Base-by-base conservation (phyloP, 495 filamentous ascomycete species). In the Xylaria telfairii region DNA sequence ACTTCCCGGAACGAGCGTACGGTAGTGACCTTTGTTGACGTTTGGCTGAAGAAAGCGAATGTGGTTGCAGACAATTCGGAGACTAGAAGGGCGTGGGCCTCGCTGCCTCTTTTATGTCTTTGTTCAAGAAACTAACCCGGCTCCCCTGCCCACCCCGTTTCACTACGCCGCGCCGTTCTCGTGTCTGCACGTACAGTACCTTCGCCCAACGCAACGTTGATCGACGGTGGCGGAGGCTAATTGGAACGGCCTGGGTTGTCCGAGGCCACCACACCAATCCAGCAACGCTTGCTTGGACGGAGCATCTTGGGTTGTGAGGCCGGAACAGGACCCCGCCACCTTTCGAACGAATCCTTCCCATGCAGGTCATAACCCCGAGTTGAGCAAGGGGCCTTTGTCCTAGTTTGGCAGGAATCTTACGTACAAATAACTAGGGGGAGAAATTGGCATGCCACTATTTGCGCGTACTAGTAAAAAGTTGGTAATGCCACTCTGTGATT, bases 281-380 rank as follows among this genome's bases (percentile, higher is more conserved):
- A 54, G 13, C n/a, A 42, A 10, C 56, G 19, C 56, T 3, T 34
- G 28, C 32, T 21, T 34, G 15, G 53, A 57, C 3, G 34, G 57
- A 62, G n/a, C 39, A 30, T 17, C 21, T 21, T 37, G 28, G 8
- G n/a, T 47, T 49, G 61, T 28, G 17, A 5, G 17, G 10, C 21
- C 13, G 57, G 59, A 69, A 63, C 57, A 63, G 44, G 44, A n/a
- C 54, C 47, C 42, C 46, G 67, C 67, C 67, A 69, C 67, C 44
- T n/a, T n/a, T n/a, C n/a, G n/a, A n/a, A n/a, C 32, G 46, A 63
- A 41, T 34, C 44, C 46, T 54, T 51, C 67, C 59, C 46, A 69
- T 63, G 59, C 67, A 62, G 59, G 67, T 37, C 47, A 69, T 54
- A 60, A 39, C 59, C 32, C 57, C 67, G 47, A 69, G 4, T 13